Conservation (phyloP, 2,329 filamentous ascomycete species). For the Sclerotinia subarctica region DNA sequence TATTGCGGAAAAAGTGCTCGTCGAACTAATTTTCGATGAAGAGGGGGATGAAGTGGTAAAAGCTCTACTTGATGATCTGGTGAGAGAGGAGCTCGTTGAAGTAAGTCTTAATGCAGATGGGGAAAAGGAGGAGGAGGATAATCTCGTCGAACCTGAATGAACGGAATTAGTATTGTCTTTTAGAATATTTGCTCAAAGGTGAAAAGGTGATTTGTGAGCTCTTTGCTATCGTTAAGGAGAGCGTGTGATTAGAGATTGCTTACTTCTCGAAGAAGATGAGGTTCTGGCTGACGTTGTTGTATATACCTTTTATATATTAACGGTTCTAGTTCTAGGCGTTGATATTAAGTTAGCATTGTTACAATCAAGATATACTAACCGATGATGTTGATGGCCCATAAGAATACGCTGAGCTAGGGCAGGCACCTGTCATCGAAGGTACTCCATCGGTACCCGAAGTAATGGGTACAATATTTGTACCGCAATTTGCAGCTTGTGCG, state of each 20-base stretch:
- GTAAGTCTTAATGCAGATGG: neutral
- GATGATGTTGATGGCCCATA: neutral
- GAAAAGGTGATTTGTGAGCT: neutral
- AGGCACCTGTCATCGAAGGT: conserved; percentile 25
- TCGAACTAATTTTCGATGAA: neutral
- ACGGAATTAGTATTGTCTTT: neutral
- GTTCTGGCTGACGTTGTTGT: neutral
- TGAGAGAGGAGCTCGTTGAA: neutral
- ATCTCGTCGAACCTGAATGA: neutral
- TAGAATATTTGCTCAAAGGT: too few relatives aligned
- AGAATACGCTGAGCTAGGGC: conserved; percentile 13
- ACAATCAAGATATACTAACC: neutral
- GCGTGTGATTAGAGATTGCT: neutral
- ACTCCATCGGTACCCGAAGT: conserved; percentile 25
- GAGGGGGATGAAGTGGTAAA: neutral
- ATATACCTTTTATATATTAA: neutral
- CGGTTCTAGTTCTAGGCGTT: neutral
- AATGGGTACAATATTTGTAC: conserved; percentile 25
- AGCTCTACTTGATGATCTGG: neutral
- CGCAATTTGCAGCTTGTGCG: conserved; percentile 26
- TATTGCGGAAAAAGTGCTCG: neutral
- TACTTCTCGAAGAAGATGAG: neutral
- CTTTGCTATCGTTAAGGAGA: neutral
- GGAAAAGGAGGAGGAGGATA: neutral
- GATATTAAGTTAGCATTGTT: too few relatives aligned